Evolutionary conservation across 1,284 basidiomycete genomes (phyloP), one percentile per base, ranked within the genome.

Genomic region (Irpex sp.): DNA sequence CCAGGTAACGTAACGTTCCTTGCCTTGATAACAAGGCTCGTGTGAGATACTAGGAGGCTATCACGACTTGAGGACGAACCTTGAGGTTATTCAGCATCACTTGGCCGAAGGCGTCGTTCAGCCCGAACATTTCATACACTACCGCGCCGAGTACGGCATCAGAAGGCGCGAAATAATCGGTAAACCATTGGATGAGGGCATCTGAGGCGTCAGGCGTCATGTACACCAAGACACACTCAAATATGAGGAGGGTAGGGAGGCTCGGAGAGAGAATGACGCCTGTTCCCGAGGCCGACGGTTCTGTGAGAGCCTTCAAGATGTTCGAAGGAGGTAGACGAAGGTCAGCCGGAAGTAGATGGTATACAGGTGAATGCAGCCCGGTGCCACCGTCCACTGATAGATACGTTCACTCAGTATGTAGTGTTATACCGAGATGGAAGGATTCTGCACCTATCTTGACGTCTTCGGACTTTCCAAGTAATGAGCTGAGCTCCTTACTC

Each of bases 191-290:
- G 4, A 97, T 77, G n/a, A 97, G 72, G 0, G 77, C 77, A 26
- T 81, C 76, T 0, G 88, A 89, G 2, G 82, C 78, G 4, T 75
- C 71, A 0, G 91, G 86, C 0, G 78, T 70, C 84, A 97, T 90
- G 75, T 98, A 98, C n/a, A 88, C 93, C 63, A 97, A 83, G 2
- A 97, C 92, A 68, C 95, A 97, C 79, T 98, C 95, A 64, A 93
- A 93, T 7, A 98, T 77, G 17, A 97, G 79, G 1, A 98, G 82
- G 0, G 93, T 95, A 1, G 94, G 93, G 4, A 87, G 71, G 0
- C 77, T 67, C 0, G 84, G 78, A n/a, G 89, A 87, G n/a, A 95
- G 78, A 2, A 88, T 66, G 0, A 77, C 68, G 1, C 61, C 9
- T 3, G 65, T 62, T 31, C 65, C 69, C 43, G 69, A 37, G 3